Evolutionary conservation across 2,329 filamentous ascomycete genomes (phyloP), one percentile per base, ranked within the genome.

Genomic region (Penicillium decumbens): DNA sequence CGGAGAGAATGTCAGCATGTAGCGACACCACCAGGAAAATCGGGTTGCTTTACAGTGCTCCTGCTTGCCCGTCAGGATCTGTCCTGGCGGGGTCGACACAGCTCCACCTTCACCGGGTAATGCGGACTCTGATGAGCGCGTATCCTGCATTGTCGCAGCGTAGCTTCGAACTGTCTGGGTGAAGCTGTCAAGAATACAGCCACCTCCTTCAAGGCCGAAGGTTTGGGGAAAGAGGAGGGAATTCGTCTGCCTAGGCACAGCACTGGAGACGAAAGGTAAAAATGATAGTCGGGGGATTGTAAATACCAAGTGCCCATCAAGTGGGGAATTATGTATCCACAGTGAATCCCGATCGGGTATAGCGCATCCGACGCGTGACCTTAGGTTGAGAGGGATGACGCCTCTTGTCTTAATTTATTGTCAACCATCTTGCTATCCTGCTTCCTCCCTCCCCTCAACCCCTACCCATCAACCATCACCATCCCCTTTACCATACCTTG

Each of bases 61-160:
- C 79, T 98, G 92, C 75, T 96, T 97, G 59, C 93, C 93, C 0
- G 91, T 95, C 66, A 98, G 74, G 56, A 85, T 73, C 43, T 80
- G 80, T 20, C 79, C 79, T n/a, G 77, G 77, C 42, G 77, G 76
- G 47, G 73, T 33, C 33, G 38, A 40, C 24, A 15, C 45, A 51
- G 45, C 50, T 47, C 47, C 50, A 43, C 42, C 42, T 49, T 55
- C 41, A 45, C 52, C 53, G 39, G 50, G 45, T 42, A 58, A 41
- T 42, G 47, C 43, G 35, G 52, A 47, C 47, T 50, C 54, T 37
- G 41, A 30, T 20, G 30, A 39, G 35, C 43, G 51, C 32, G 45
- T 40, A 23, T 48, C 49, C 35, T 39, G 23, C 52, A 51, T 55
- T 5, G 45, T 49, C 32, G 47, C 6, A 8, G 18, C 28, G 38